Conservation (phyloP, 306 rosid species). For the Sicyos edulis region DNA sequence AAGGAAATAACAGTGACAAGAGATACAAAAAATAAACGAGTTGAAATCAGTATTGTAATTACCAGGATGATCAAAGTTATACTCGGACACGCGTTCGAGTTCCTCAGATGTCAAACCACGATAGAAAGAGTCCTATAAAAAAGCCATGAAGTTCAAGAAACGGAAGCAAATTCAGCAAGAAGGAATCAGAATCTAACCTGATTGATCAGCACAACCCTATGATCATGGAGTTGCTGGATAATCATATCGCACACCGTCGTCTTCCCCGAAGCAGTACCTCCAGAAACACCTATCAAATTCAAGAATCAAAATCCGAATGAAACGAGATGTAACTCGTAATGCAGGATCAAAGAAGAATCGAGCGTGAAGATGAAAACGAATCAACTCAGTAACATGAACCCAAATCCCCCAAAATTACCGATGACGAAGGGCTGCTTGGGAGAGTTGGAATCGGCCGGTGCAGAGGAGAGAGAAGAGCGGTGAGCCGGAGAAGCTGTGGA, state of each 20-base stretch:
- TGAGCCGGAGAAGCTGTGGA: constrained; percentile 40
- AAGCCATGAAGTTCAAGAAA: constrained; percentile 5
- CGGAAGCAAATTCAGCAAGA: background rate
- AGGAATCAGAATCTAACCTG: constrained; percentile 40
- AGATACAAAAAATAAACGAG: too few relatives aligned
- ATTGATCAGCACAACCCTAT: constrained; percentile 87
- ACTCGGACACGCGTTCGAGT: constrained; percentile 64
- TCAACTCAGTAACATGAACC: background rate
- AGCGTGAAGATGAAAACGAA: too few relatives aligned
- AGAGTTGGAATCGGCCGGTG: constrained; percentile 35
- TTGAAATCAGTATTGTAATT: constrained; percentile 2
- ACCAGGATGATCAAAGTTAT: constrained; percentile 99
- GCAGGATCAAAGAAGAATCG: background rate
- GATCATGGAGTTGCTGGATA: constrained; percentile 97
- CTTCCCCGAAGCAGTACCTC: constrained; percentile 98
- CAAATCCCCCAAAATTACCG: constrained; percentile 34
- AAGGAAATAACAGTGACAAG: too few relatives aligned
- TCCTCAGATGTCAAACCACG: constrained; percentile 90
- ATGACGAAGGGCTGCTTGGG: constrained; percentile 74
- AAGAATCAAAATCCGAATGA: background rate
- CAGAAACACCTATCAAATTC: constrained; percentile 69
- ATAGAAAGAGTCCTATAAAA: constrained; percentile 72
- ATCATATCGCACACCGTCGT: constrained; percentile 98
- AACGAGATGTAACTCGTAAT: background rate
- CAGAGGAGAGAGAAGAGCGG: constrained; percentile 21